A percentile compares a stretch with the other conserved stretches of the same genome.
Conservation (phyloP, 108 stramenopile genomes). For the Chaetoceros muelleri region DNA sequence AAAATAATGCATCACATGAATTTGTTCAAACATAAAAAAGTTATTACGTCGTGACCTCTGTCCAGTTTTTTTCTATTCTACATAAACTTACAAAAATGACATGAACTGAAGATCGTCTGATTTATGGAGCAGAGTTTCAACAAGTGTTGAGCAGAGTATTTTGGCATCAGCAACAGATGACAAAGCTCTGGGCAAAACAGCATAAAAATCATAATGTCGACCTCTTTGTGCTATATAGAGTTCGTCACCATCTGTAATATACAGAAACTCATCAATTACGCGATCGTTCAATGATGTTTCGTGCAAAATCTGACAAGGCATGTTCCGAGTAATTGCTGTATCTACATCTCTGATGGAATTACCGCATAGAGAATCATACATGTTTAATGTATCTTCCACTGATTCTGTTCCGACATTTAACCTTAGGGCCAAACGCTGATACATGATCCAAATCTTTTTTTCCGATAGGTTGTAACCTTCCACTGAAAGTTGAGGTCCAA, state of each 20-base stretch:
- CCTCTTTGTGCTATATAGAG: neutral
- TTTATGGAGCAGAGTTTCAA: neutral
- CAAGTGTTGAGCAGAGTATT: neutral
- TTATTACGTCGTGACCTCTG: too few relatives aligned
- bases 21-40: too few relatives aligned
- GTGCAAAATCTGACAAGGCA: neutral
- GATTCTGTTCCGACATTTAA: neutral
- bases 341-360: too few relatives aligned
- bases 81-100: neutral
- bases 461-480: neutral
- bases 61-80: too few relatives aligned
- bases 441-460: neutral
- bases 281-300: neutral
- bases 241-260: neutral
- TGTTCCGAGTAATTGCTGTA: neutral
- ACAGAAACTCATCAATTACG: neutral
- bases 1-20: too few relatives aligned
- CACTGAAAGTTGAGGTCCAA: neutral
- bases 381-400: neutral
- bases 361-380: too few relatives aligned
- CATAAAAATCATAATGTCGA: neutral
- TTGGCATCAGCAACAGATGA: neutral
- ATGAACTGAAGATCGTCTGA: neutral
- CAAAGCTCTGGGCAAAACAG: neutral
- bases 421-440: neutral